Evolutionary conservation across 2,329 filamentous ascomycete species (phyloP).

Genomic region (Verruconis gallopava): DNA sequence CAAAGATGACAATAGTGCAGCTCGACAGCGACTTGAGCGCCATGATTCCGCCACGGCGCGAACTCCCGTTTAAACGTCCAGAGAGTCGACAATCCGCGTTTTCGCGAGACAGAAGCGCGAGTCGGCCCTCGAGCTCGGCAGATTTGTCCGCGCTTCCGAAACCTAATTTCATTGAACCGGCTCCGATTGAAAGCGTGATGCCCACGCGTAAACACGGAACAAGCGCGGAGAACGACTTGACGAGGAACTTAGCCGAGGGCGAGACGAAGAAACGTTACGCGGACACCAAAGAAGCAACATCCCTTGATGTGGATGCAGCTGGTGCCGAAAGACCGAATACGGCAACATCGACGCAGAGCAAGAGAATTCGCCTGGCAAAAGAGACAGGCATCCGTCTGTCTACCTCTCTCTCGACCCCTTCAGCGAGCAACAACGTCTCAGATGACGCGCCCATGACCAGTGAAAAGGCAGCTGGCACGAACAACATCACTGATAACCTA

Average conservation of each 20-base stretch:
- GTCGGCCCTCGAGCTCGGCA: conserved; percentile 16
- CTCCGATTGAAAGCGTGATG: neutral
- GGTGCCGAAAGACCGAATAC: no score
- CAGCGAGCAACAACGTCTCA: neutral
- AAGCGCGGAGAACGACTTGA: neutral
- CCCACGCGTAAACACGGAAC: neutral
- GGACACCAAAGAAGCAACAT: no score
- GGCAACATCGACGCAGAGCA: no score
- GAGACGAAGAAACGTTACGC: no score
- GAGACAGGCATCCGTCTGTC: no score
- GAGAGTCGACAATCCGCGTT: conserved; percentile 11
- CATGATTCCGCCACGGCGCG: conserved; percentile 24
- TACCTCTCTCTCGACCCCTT: neutral
- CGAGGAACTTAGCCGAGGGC: no score
- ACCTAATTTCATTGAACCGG: neutral
- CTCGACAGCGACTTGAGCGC: conserved; percentile 13
- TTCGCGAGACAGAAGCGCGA: conserved; percentile 13
- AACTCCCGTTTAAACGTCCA: conserved; percentile 27
- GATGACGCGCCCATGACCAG: neutral
- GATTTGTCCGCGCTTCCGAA: conserved; percentile 12
- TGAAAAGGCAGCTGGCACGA: neutral
- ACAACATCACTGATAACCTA: neutral
- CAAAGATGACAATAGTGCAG: no score
- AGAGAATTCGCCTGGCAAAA: no score
- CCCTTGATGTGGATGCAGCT: no score